These are phyloP conservation scores for Chaetoscypha palmicola DNA, from an alignment of 2,329 filamentous ascomycete genomes.

Conservation along the genomic window DNA sequence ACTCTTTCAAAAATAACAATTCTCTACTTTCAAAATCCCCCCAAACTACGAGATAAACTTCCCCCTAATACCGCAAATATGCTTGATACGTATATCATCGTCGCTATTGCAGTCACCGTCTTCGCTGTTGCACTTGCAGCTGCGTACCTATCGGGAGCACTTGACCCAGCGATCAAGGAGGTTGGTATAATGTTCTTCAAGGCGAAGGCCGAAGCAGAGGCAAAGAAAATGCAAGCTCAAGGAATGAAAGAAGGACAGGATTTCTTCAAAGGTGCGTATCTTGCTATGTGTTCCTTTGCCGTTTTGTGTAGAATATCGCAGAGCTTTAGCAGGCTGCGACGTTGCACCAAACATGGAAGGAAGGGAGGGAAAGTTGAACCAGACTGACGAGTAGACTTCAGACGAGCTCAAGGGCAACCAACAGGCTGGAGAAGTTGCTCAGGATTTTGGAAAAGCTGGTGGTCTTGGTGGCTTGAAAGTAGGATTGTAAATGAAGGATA, in stretches of 20 bases:
- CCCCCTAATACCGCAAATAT: background rate
- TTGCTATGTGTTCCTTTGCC: background rate
- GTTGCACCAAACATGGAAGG: no score
- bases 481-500: slow-evolving; percentile 12
- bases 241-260: slow-evolving; percentile 35
- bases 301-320: no score
- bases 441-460: slow-evolving; percentile 15
- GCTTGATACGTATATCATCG: background rate
- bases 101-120: slow-evolving; percentile 13
- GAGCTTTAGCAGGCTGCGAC: no score
- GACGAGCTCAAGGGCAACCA: slow-evolving; percentile 34
- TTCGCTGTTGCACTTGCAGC: slow-evolving; percentile 29
- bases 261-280: slow-evolving; percentile 32
- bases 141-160: slow-evolving; percentile 34
- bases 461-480: slow-evolving; percentile 19
- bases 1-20: background rate
- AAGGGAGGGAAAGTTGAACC: no score
- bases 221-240: slow-evolving; percentile 34
- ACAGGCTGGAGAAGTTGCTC: slow-evolving; percentile 30
- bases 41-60: background rate
- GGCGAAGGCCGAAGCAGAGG: slow-evolving; percentile 36
- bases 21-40: background rate
- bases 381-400: no score
- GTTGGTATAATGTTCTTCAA: slow-evolving; percentile 35
- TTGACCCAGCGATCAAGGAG: slow-evolving; percentile 35